Conservation (phyloP, 148 eudicot genomes). For the Amaranthus palmeri region DNA sequence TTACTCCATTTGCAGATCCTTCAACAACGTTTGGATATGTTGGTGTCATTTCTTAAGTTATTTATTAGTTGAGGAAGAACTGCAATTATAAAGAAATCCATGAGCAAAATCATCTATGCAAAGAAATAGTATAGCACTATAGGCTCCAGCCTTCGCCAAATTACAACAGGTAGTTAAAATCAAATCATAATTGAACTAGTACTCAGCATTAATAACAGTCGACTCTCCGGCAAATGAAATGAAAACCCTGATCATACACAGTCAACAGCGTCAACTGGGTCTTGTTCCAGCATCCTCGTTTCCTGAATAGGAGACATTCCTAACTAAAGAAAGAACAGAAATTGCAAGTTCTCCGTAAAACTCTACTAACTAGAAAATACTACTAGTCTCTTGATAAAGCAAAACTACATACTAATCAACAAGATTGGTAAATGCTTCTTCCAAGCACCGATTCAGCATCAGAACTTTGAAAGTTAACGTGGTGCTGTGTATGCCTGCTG, state of each 20-base stretch:
- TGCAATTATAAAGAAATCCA: too few species aligned
- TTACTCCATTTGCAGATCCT: too few species aligned
- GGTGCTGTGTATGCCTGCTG: conserved; percentile 54
- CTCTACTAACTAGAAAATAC: neutral
- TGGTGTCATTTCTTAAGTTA: too few species aligned
- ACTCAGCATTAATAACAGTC: neutral
- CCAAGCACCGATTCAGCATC: neutral
- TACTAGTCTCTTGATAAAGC: neutral
- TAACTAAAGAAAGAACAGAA: conserved; percentile 9
- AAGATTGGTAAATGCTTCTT: conserved; percentile 4
- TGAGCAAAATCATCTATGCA: too few species aligned
- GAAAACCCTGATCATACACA: neutral
- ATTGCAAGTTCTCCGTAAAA: conserved; percentile 2
- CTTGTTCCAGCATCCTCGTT: conserved; percentile 1
- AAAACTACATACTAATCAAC: neutral
- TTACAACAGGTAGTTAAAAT: too few species aligned
- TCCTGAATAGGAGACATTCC: neutral
- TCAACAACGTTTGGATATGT: too few species aligned
- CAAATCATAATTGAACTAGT: too few species aligned
- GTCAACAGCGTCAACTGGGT: neutral
- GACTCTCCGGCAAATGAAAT: neutral
- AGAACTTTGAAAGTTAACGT: conserved; percentile 31
- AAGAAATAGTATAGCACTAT: too few species aligned
- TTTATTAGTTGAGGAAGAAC: too few species aligned
- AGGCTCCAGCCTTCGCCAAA: too few species aligned